Base-by-base conservation (phyloP, 2,329 filamentous ascomycete species). In the Nigrospora oryzae region DNA sequence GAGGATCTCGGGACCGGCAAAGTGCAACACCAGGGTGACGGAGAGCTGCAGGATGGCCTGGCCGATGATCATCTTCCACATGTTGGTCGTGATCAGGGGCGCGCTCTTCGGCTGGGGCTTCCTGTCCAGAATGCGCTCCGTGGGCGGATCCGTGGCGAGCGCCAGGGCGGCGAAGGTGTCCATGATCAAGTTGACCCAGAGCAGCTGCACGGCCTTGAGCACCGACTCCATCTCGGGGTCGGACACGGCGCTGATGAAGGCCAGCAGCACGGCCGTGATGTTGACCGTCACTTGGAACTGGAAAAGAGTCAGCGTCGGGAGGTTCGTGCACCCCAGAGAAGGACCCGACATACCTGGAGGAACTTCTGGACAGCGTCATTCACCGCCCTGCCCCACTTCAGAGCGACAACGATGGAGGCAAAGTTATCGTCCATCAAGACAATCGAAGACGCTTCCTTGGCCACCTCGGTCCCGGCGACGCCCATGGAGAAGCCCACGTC, bases 141-240 rank as follows among this genome's bases (percentile, higher is more conserved):
- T 74, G 0, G 80, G 80, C 4, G 77, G 75, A 52, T 84, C 80
- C 1, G 80, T 84, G 6, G 80, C 80, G 11, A 83, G 68, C 10
- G 79, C 80, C 30, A 84, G 73, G 13, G 80, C 80, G 2, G 80
- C 80, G 48, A 84, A 81, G 6, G 80, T 83, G 53, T 83, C 79
- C 79, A 84, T 84, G 56, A 84, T 84, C 40, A 84, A 64, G 56
- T 84, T 84, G 42, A 84, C 77, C 81, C 81, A 84, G 32, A 84
- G 69, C 37, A 84, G 70, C 53, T 84, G 81, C 1, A 84, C 79
- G 1, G 82, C 79, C 1, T 75, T 82, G 38, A 84, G 72, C 2
- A 84, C 77, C 5, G 80, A 77, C 38, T 73, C 62, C 63, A 75
- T 73, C 11, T 74, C 64, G 6, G 65, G 59, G 46, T 70, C 73